phyloP scores from a whole-genome alignment of 2,329 filamentous ascomycete genomes.

The Thelonectria rubi region DNA sequence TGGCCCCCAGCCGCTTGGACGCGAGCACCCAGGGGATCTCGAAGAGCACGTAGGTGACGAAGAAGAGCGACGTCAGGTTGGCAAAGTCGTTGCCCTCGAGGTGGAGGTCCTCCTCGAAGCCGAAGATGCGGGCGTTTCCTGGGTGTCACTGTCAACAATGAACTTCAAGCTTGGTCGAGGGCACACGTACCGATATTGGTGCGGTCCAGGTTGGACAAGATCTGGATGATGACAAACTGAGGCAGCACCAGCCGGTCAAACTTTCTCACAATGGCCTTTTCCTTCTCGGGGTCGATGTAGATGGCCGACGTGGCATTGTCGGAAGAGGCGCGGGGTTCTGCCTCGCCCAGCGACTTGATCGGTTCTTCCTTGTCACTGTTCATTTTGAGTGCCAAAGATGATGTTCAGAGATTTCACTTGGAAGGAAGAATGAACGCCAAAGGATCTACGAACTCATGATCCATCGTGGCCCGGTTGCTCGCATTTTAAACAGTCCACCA shows the following conservation, averaged over 20 bases:
- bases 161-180: accelerated
- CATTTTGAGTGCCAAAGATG: not conserved
- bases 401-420: not conserved
- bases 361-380: not conserved
- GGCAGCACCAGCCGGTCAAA: slow-evolving; percentile 4
- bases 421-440: not conserved
- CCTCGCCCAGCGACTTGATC: not conserved
- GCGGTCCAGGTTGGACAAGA: slow-evolving; percentile 6
- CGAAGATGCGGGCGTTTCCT: slow-evolving; percentile 14
- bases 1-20: slow-evolving; percentile 22
- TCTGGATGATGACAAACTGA: slow-evolving; percentile 2
- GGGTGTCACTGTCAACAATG: not conserved
- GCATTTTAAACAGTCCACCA: not conserved
- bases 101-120: slow-evolving; percentile 7
- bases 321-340: not conserved
- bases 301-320: slow-evolving; percentile 1
- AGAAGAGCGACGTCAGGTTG: slow-evolving; percentile 10
- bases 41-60: slow-evolving; percentile 22
- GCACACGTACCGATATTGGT: slow-evolving; percentile 2
- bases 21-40: slow-evolving; percentile 28
- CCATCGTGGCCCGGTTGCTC: not conserved
- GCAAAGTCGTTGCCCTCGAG: slow-evolving; percentile 13
- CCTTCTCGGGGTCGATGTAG: slow-evolving; percentile 11
- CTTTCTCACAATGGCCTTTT: slow-evolving; percentile 5
- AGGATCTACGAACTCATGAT: not conserved